Evolutionary conservation across 441 rosid species (phyloP), one percentile per base, ranked within the genome.

Genomic region (Jatropha multifida): DNA sequence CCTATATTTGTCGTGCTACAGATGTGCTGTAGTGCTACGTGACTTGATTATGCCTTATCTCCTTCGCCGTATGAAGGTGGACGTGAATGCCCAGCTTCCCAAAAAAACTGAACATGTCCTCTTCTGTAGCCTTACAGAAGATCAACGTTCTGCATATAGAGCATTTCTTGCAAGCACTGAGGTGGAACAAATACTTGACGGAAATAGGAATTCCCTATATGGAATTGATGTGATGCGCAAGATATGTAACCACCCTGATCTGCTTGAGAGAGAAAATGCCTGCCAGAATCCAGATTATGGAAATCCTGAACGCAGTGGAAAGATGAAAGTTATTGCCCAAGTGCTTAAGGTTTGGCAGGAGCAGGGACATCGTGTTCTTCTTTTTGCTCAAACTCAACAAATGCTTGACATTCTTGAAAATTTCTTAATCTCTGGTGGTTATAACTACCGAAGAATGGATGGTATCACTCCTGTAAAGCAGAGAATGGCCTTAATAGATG

Each of bases 151-250:
- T 65, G 78, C 86, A 49, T 95, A 95, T 83, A 89, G 93, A 86
- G 96, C 98, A 73, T 95, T 95, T 86, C 94, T 95, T 73, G 99
- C 99, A 40, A 95, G 99, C 82, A 83, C 95, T 46, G 99, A 95
- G 68, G 99, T 95, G 79, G 99, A 95, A 79, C 84, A 92, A 73
- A 95, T 95, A 79, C 76, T 95, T 37, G 90, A 80, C 79, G 99
- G 99, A 69, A 87, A 82, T 78, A 90, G 84, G 80, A 95, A 91
- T 37, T 90, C 99, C 75, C 84, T 94, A 23, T 91, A 86, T 82
- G 99, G 99, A 76, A 93, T 95, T 51, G 99, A 95, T 90, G 97
- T 95, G 77, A 93, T 95, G 99, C 95, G 99, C 61, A 95, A 95
- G 87, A 93, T 95, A 78, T 95, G 99, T 84, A 95, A 95, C 84